Percentiles rank a stretch among this genome's conserved stretches.
Evolutionary conservation across 805 yeast species (phyloP).

Genomic region (Candida wancherniae): DNA sequence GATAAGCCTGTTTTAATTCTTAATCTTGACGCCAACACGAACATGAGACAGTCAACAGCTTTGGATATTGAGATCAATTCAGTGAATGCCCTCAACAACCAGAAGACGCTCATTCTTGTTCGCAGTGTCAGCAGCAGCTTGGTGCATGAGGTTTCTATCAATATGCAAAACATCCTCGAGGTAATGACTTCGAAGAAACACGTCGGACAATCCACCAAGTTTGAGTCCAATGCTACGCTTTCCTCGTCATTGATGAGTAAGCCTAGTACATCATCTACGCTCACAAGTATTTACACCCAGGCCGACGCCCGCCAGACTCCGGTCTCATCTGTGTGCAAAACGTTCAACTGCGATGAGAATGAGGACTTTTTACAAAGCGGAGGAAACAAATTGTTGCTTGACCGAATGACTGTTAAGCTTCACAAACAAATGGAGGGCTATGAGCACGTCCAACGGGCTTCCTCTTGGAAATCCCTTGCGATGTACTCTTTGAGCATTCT

Average conservation of each 20-base stretch:
- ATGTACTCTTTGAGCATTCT: constrained; percentile 33
- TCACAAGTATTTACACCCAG: constrained; percentile 16
- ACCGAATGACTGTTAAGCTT: constrained; percentile 32
- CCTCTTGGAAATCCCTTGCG: constrained; percentile 40
- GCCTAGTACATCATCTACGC: constrained; percentile 18
- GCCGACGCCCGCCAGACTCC: constrained; percentile 15
- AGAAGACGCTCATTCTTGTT: constrained; percentile 26
- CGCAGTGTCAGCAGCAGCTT: constrained; percentile 30
- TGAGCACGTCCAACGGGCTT: constrained; percentile 27
- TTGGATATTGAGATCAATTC: constrained; percentile 36
- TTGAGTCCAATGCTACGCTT: constrained; percentile 25
- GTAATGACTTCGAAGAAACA: constrained; percentile 13
- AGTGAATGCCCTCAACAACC: constrained; percentile 27
- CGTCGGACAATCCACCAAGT: constrained; percentile 9
- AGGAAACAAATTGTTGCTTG: constrained; percentile 18
- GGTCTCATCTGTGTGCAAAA: constrained; percentile 1
- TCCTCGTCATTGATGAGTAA: constrained; percentile 38
- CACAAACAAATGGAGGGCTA: constrained; percentile 32
- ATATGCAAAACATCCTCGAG: constrained; percentile 26
- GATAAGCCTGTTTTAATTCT: constrained; percentile 36
- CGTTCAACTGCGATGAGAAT: not conserved
- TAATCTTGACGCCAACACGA: constrained; percentile 24
- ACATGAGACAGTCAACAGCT: constrained; percentile 32
- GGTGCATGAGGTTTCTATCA: constrained; percentile 21
- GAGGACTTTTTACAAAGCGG: not conserved